These are phyloP conservation scores for Sugiyamaella novakii DNA, from an alignment of 1,139 yeast genomes.

Conservation along the genomic window DNA sequence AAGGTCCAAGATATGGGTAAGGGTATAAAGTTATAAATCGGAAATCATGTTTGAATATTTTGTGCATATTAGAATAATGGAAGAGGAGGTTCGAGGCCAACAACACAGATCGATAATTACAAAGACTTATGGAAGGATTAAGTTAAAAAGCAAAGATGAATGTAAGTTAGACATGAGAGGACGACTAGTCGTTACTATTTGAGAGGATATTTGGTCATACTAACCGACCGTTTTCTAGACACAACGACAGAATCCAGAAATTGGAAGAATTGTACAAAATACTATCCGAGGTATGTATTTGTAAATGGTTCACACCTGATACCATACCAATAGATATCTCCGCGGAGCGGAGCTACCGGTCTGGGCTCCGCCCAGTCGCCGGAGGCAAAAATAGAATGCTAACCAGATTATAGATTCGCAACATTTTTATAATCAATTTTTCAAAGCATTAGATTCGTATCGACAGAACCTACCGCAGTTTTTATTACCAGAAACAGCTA, in stretches of 20 bases:
- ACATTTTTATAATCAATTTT: conserved; percentile 33
- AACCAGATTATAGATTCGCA: conserved; percentile 21
- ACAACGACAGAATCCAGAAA: conserved; percentile 10
- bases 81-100: too few species aligned
- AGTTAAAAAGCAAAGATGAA: conserved; percentile 2
- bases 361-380: too few species aligned
- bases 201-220: background rate
- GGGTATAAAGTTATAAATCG: background rate
- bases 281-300: conserved; percentile 20
- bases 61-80: too few species aligned
- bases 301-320: background rate
- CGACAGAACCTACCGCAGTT: conserved; percentile 34
- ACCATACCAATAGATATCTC: background rate
- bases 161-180: conserved; percentile 4
- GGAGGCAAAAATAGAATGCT: background rate
- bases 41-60: too few species aligned
- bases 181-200: background rate
- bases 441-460: conserved; percentile 35
- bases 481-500: conserved; percentile 37
- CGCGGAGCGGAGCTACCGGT: too few species aligned
- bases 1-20: conserved; percentile 3
- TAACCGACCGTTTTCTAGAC: background rate
- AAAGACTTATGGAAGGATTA: too few species aligned
- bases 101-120: too few species aligned
- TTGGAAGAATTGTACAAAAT: conserved; percentile 12